Conservation (phyloP, 768 basidiomycete genomes). For the Lactarius psammicola region DNA sequence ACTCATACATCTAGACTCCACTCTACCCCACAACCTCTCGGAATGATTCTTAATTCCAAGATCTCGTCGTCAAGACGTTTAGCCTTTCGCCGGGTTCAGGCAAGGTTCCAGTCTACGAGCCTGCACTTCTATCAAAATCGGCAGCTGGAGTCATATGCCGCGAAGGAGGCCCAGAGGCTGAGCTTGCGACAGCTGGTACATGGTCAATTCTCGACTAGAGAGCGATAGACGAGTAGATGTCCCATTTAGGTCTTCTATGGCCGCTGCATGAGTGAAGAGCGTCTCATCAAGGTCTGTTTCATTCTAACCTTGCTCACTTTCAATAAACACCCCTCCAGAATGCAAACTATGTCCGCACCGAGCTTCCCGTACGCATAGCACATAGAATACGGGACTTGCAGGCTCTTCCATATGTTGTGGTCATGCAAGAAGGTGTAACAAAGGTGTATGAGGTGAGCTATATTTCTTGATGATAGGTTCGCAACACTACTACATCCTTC, state of each 20-base stretch:
- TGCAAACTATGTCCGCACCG: conserved; percentile 87
- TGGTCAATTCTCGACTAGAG: neutral
- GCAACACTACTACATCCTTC: conserved; percentile 6
- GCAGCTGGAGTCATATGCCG: conserved; percentile 78
- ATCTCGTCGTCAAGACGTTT: neutral
- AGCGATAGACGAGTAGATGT: conserved; percentile 12
- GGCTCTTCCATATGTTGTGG: conserved; percentile 79
- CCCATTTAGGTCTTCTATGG: conserved; percentile 73
- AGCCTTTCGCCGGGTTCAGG: conserved; percentile 1
- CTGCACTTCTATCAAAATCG: conserved; percentile 74
- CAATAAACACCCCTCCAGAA: conserved; percentile 46
- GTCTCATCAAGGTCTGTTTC: conserved; percentile 63
- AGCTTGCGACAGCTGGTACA: conserved; percentile 77
- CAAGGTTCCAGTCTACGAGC: conserved; percentile 29
- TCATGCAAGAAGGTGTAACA: conserved; percentile 79
- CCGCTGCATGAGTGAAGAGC: conserved; percentile 75
- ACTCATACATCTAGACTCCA: neutral
- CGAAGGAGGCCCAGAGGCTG: conserved; percentile 66
- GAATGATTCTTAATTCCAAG: neutral
- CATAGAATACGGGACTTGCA: conserved; percentile 88
- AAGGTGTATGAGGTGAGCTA: conserved; percentile 76
- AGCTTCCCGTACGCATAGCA: conserved; percentile 83
- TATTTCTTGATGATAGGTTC: neutral
- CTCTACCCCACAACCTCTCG: neutral
- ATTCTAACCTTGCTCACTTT: conserved; percentile 5